A percentile compares a stretch with the other conserved stretches of the same genome.
Conservation (phyloP, 2,329 filamentous ascomycete species). For the Fusarium mangiferae region DNA sequence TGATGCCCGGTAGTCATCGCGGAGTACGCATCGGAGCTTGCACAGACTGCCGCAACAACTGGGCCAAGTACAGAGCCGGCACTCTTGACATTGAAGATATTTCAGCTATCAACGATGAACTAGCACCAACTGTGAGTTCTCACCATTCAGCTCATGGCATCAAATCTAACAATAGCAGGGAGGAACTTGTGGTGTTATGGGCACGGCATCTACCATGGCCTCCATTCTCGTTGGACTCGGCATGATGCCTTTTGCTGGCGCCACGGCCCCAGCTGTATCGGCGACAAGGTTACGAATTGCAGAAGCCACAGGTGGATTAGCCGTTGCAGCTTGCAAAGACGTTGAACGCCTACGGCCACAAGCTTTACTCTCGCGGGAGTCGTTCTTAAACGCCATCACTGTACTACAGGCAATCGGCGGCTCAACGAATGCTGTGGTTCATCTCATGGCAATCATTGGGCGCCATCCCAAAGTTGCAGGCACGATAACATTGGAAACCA, state of each 20-base stretch:
- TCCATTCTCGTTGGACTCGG: constrained; percentile 85
- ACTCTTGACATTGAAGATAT: constrained; percentile 78
- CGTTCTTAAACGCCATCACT: constrained; percentile 86
- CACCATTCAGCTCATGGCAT: fast-evolving
- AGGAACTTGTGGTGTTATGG: constrained; percentile 91
- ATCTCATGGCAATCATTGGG: constrained; percentile 85
- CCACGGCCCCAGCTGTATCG: constrained; percentile 81
- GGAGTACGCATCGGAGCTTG: constrained; percentile 76
- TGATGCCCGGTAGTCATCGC: constrained; percentile 77
- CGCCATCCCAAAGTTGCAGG: constrained; percentile 74
- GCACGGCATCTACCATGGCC: constrained; percentile 90
- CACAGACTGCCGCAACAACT: constrained; percentile 79
- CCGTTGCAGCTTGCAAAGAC: constrained; percentile 73
- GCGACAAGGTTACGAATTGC: constrained; percentile 85
- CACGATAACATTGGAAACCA: constrained; percentile 76
- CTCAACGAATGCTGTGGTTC: constrained; percentile 85
- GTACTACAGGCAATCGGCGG: constrained; percentile 89
- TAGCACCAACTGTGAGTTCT: constrained; percentile 71
- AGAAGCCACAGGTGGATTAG: constrained; percentile 74
- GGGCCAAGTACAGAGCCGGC: constrained; percentile 74
- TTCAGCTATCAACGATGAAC: constrained; percentile 74
- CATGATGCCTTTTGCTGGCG: constrained; percentile 80
- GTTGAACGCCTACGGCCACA: constrained; percentile 75
- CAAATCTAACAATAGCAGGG: constrained; percentile 48
- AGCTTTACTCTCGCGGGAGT: constrained; percentile 75